Evolutionary conservation across 1,284 basidiomycete genomes (phyloP).

Genomic region (Sanghuangporus baumii): DNA sequence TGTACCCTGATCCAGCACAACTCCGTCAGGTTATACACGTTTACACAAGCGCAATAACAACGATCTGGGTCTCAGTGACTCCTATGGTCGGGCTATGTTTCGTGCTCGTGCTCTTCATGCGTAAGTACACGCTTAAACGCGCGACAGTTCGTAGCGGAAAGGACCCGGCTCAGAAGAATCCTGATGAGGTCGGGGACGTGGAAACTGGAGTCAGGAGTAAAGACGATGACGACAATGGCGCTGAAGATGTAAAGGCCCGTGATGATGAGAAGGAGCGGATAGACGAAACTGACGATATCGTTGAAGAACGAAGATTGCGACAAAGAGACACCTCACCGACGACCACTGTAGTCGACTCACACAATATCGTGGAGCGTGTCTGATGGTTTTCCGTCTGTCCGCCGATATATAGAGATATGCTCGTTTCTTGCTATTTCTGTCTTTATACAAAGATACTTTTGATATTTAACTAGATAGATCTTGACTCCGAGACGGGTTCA

Average conservation of each 20-base stretch:
- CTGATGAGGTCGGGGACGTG: not conserved
- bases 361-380: not conserved
- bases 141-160: constrained; percentile 39
- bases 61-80: constrained; percentile 68
- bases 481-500: too few relatives aligned
- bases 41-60: constrained; percentile 61
- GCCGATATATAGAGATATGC: not conserved
- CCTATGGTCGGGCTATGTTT: constrained; percentile 55
- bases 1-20: constrained; percentile 39
- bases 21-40: constrained; percentile 57
- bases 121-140: constrained; percentile 60
- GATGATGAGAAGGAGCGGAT: not conserved
- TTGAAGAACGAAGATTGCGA: not conserved
- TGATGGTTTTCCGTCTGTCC: not conserved
- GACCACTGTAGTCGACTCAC: constrained; percentile 6
- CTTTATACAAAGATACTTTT: not conserved
- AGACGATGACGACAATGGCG: not conserved
- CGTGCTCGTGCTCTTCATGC: constrained; percentile 53
- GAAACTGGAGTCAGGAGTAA: not conserved
- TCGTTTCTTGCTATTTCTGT: not conserved
- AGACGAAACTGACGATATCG: not conserved
- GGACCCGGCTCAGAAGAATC: constrained; percentile 15
- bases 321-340: constrained; percentile 4
- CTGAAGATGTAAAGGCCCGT: not conserved
- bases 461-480: too few relatives aligned